These are phyloP conservation scores for Scutellaria barbata DNA, from an alignment of 257 asterid species.

Conservation along the genomic window DNA sequence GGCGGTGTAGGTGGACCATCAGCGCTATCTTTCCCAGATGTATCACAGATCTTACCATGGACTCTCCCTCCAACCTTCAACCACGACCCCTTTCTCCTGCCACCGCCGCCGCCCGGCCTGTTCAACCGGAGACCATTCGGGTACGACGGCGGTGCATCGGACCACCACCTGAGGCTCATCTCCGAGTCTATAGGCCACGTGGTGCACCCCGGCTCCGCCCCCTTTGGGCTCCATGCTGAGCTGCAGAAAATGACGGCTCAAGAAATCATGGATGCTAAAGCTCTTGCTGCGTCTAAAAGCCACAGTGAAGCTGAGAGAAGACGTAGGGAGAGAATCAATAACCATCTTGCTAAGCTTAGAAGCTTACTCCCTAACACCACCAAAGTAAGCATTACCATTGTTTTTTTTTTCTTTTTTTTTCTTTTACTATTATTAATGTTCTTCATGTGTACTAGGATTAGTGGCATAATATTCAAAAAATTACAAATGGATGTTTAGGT, in stretches of 20 bases:
- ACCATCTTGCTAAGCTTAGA: conserved; percentile 84
- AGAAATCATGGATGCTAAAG: conserved; percentile 93
- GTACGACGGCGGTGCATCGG: conserved; percentile 49
- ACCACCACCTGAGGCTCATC: conserved; percentile 53
- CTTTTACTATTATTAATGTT: background rate
- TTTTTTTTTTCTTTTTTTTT: no score
- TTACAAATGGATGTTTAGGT: conserved; percentile 36
- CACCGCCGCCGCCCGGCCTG: conserved; percentile 55
- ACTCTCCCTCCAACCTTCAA: conserved; percentile 45
- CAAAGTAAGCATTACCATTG: conserved; percentile 59
- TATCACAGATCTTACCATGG: conserved; percentile 74
- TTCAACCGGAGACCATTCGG: conserved; percentile 56
- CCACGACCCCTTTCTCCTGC: conserved; percentile 71
- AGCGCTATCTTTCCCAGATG: conserved; percentile 50
- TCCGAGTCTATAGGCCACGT: conserved; percentile 54
- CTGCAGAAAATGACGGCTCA: conserved; percentile 88
- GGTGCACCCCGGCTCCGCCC: conserved; percentile 48
- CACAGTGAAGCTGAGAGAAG: conserved; percentile 98
- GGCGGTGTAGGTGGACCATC: conserved; percentile 43
- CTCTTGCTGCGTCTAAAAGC: conserved; percentile 91
- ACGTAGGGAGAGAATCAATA: conserved; percentile 87
- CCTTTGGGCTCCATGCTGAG: conserved; percentile 89
- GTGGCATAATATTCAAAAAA: background rate
- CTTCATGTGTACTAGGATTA: background rate
- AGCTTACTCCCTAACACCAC: conserved; percentile 92